Evolutionary conservation across 805 yeast species (phyloP).

Genomic region (Barnettozyma pratensis): DNA sequence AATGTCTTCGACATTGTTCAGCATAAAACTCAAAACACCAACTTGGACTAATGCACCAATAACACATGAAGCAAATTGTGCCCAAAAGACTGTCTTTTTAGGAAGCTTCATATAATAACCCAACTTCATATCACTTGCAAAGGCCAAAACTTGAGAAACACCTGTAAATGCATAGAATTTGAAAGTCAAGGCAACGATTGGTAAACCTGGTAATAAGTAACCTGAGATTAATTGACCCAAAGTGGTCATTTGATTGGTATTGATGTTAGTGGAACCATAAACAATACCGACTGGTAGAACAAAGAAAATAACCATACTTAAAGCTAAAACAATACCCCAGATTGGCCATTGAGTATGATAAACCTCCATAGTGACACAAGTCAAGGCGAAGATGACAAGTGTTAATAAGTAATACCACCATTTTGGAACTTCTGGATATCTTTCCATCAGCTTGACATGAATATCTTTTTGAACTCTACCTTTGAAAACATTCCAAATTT

Average conservation of each 20-base stretch:
- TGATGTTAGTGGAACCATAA: conserved; percentile 55
- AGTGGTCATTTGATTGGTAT: conserved; percentile 40
- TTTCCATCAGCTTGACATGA: conserved; percentile 51
- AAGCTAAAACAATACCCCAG: conserved; percentile 57
- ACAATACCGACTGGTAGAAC: conserved; percentile 59
- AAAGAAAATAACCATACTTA: conserved; percentile 48
- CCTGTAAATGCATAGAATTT: conserved; percentile 56
- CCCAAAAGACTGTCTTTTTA: conserved; percentile 52
- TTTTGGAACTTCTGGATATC: conserved; percentile 57
- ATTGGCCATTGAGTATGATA: conserved; percentile 38
- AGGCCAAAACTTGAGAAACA: conserved; percentile 48
- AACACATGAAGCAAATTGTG: conserved; percentile 31
- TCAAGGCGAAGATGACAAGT: conserved; percentile 42
- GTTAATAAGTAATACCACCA: conserved; percentile 55
- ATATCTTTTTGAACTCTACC: conserved; percentile 37
- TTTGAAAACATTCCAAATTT: conserved; percentile 38
- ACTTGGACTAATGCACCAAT: conserved; percentile 27
- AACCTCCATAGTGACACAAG: conserved; percentile 30
- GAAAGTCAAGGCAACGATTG: conserved; percentile 58
- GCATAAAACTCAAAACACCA: conserved; percentile 31
- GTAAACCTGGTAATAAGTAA: conserved; percentile 31
- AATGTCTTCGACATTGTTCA: conserved; percentile 28
- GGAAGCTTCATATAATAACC: conserved; percentile 45
- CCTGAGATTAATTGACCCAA: conserved; percentile 53
- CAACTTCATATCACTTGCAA: conserved; percentile 47